Evolutionary conservation across 257 asterid species (phyloP).

Genomic region (Rubia yunnanensis): DNA sequence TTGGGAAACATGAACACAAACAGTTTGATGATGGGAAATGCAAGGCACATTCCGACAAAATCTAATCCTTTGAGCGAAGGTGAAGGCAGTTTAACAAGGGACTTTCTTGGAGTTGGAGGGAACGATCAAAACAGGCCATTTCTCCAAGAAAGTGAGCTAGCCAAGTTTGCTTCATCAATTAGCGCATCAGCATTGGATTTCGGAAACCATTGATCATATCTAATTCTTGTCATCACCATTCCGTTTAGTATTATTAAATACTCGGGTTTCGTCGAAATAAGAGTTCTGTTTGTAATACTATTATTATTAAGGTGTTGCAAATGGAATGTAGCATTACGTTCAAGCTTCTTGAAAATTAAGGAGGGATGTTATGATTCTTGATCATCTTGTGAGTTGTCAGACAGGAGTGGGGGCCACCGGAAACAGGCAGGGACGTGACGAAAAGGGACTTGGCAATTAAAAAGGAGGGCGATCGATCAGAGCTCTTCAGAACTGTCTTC

Average conservation of each 20-base stretch:
- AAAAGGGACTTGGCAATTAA: constrained; percentile 39
- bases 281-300: not conserved
- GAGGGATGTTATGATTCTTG: constrained; percentile 7
- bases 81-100: constrained; percentile 52
- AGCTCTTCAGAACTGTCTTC: not conserved
- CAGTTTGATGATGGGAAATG: constrained; percentile 8
- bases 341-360: not conserved
- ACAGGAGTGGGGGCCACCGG: constrained; percentile 29
- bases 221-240: not conserved
- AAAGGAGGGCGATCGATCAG: constrained; percentile 1
- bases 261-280: not conserved
- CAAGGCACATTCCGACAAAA: constrained; percentile 15
- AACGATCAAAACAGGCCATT: constrained; percentile 28
- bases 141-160: constrained; percentile 42
- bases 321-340: not conserved
- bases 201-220: constrained; percentile 23
- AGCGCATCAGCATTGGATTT: constrained; percentile 30
- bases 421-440: constrained; percentile 54
- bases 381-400: constrained; percentile 91
- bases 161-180: constrained; percentile 33
- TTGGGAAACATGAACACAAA: constrained; percentile 18
- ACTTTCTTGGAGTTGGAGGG: constrained; percentile 70
- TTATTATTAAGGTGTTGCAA: not conserved
- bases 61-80: constrained; percentile 23
- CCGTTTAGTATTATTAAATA: not conserved